Percentiles rank a stretch among this genome's conserved stretches.
phyloP scores from a whole-genome alignment of 2,329 filamentous ascomycete genomes.

The Plenodomus tracheiphilus region DNA sequence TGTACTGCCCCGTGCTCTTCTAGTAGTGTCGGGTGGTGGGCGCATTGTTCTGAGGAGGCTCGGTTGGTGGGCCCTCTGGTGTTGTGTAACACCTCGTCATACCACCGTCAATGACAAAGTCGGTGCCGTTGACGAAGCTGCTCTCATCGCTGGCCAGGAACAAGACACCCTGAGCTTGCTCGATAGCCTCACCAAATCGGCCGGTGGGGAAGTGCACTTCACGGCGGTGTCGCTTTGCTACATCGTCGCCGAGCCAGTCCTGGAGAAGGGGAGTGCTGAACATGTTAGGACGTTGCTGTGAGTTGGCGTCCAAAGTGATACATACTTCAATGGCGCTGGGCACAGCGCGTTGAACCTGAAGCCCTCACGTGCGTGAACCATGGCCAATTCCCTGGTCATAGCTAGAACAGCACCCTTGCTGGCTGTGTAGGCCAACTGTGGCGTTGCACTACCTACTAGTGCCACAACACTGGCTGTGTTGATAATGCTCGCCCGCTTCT shows the following conservation, averaged over 20 bases:
- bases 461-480: conserved; percentile 92
- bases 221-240: conserved; percentile 76
- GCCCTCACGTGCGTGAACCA: conserved; percentile 87
- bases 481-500: conserved; percentile 80
- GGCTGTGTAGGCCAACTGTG: conserved; percentile 89
- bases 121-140: conserved; percentile 86
- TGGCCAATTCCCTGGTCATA: conserved; percentile 85
- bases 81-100: conserved; percentile 88
- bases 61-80: conserved; percentile 59
- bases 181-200: conserved; percentile 88
- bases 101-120: conserved; percentile 94
- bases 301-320: neutral
- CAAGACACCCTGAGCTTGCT: conserved; percentile 87
- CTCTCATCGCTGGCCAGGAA: conserved; percentile 87
- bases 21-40: neutral
- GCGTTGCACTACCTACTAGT: conserved; percentile 82
- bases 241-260: conserved; percentile 89
- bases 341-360: conserved; percentile 91
- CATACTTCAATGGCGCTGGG: conserved; percentile 81
- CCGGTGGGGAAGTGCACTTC: conserved; percentile 89
- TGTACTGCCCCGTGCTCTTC: neutral
- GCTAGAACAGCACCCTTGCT: conserved; percentile 92
- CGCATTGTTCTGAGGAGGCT: conserved; percentile 57
- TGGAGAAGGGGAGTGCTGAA: conserved; percentile 79
- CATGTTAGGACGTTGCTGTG: conserved; percentile 15